These are phyloP conservation scores for Trichoderma endophyticum DNA, from an alignment of 2,329 filamentous ascomycete genomes.

Conservation along the genomic window DNA sequence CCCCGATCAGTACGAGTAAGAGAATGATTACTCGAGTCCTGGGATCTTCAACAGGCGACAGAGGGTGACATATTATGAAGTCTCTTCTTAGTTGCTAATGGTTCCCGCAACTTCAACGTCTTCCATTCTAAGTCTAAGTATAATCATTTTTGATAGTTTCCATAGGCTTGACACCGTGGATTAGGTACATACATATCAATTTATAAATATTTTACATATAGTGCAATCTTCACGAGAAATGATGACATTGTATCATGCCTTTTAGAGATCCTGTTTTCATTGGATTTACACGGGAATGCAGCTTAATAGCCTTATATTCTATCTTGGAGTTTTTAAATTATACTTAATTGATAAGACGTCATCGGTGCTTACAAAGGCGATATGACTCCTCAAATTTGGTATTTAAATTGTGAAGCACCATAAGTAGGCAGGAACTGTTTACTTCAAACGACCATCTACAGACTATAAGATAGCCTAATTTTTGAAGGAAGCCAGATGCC, in stretches of 20 bases:
- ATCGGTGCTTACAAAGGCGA: too few species aligned
- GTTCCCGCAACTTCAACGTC: background rate
- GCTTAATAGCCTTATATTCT: too few species aligned
- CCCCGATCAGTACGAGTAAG: constrained; percentile 15
- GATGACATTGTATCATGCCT: too few species aligned
- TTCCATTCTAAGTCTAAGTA: background rate
- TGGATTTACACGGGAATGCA: too few species aligned
- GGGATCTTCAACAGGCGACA: background rate
- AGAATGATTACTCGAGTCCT: background rate
- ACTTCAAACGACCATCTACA: too few species aligned
- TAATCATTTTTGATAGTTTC: background rate
- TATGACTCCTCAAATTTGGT: too few species aligned
- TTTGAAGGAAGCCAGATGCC: too few species aligned
- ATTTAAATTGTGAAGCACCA: too few species aligned
- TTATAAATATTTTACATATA: background rate
- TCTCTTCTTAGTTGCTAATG: background rate
- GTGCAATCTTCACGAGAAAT: background rate
- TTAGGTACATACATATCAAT: background rate
- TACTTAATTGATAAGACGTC: accelerated
- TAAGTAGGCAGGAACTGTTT: too few species aligned
- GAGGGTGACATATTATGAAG: background rate
- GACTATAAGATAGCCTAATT: too few species aligned
- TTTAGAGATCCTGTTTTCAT: too few species aligned
- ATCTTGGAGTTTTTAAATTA: too few species aligned
- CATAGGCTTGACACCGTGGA: background rate